A percentile compares a stretch with the other conserved stretches of the same genome.
Conservation (phyloP, 768 basidiomycete genomes). For the Gloeophyllum trabeum region DNA sequence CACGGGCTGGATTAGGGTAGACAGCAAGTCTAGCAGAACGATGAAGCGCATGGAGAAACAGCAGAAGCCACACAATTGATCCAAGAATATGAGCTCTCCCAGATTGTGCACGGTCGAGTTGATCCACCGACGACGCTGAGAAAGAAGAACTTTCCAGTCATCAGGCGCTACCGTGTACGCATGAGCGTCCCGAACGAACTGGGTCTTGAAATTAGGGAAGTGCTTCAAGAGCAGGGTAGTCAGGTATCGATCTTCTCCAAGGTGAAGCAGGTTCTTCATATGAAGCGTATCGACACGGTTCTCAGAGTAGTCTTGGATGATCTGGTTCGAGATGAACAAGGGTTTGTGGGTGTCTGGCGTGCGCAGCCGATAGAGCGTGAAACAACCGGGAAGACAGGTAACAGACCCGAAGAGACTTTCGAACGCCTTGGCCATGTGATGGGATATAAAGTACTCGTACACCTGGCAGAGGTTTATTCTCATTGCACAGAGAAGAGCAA, state of each 20-base stretch:
- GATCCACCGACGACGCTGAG: conserved; percentile 98
- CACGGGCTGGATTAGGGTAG: conserved; percentile 76
- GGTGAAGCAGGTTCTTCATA: conserved; percentile 96
- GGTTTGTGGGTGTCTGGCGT: conserved; percentile 95
- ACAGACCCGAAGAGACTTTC: conserved; percentile 95
- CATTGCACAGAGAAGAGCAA: not conserved
- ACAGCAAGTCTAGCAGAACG: conserved; percentile 92
- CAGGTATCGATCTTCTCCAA: conserved; percentile 98
- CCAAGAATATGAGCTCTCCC: conserved; percentile 84
- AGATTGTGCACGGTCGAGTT: conserved; percentile 98
- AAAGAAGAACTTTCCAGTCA: conserved; percentile 87
- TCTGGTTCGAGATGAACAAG: conserved; percentile 79
- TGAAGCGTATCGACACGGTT: conserved; percentile 95
- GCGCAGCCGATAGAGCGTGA: conserved; percentile 91
- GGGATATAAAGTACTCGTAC: conserved; percentile 98
- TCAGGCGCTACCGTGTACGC: conserved; percentile 94
- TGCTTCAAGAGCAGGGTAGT: conserved; percentile 94
- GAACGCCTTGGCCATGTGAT: conserved; percentile 98
- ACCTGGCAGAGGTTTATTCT: conserved; percentile 34
- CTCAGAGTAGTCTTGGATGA: conserved; percentile 90
- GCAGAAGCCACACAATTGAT: conserved; percentile 91
- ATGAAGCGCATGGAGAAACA: conserved; percentile 99
- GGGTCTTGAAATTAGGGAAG: conserved; percentile 90
- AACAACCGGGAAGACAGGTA: conserved; percentile 98
- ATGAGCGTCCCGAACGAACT: conserved; percentile 89